Evolutionary conservation across 2,329 filamentous ascomycete genomes (phyloP).

Genomic region (Clonostachys rhizophaga): DNA sequence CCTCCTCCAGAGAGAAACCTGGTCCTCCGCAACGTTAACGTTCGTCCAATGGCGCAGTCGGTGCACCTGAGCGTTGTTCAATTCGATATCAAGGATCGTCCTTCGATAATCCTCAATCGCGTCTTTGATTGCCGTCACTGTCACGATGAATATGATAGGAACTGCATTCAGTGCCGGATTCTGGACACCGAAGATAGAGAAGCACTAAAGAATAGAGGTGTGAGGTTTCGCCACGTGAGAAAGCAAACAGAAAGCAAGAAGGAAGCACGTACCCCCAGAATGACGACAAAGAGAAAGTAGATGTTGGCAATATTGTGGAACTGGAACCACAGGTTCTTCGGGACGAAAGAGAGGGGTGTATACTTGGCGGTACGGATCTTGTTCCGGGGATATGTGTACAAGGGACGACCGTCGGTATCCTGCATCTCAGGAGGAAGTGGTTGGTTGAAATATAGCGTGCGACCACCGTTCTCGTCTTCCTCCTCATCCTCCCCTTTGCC

Average conservation of each 20-base stretch:
- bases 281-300: conserved; percentile 95
- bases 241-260: neutral
- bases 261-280: conserved; percentile 71
- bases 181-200: conserved; percentile 88
- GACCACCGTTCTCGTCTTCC: conserved; percentile 32
- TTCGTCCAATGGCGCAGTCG: conserved; percentile 85
- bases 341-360: conserved; percentile 88
- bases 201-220: conserved; percentile 59
- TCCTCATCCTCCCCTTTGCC: conserved; percentile 30
- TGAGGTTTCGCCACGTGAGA: conserved; percentile 1
- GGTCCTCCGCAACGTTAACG: conserved; percentile 86
- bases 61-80: conserved; percentile 96
- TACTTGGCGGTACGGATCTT: conserved; percentile 99
- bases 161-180: conserved; percentile 89
- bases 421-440: conserved; percentile 70
- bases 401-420: conserved; percentile 76
- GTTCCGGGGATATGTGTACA: conserved; percentile 73
- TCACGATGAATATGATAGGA: conserved; percentile 87
- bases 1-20: conserved; percentile 78
- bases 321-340: conserved; percentile 96
- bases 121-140: conserved; percentile 88
- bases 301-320: conserved; percentile 99
- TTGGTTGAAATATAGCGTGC: conserved; percentile 80
- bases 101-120: conserved; percentile 92
- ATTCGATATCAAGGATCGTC: conserved; percentile 83